Base-by-base conservation (phyloP, 1,139 yeast species). In the Debaryomycetaceae sp. region DNA sequence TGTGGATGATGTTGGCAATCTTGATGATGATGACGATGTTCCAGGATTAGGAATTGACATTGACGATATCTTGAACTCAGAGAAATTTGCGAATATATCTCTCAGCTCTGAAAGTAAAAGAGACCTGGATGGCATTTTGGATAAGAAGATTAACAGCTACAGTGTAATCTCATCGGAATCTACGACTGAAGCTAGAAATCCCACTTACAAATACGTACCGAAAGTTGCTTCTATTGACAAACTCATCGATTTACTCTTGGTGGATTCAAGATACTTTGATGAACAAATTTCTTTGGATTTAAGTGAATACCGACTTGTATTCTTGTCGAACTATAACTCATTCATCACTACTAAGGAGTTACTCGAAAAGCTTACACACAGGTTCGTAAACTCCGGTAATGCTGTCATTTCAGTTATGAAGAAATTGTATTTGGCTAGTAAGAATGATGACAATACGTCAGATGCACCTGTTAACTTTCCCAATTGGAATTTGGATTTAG, bases 361-460 rank as follows among this genome's bases (percentile, higher is more conserved):
- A 35, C 62, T 73, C 39, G 74, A 70, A 35, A 67, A 63, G 41
- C 59, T 73, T 41, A 72, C 75, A 1, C 70, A 69, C 43, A 53
- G 77, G 34, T 72, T 73, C 45, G 59, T 70, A 22, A 66, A 70
- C 45, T 69, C 75, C 3, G 76, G 77, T 16, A 72, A 72, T 53
- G 78, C 75, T 0, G 76, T 72, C 6, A 66, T 71, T 16, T 67
- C 75, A 4, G 68, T 72, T 2, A 70, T 71, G 76, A 70, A 68
- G 47, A 65, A 53, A 37, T 38, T 51, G 15, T 46, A 53, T 39
- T 42, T 48, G 29, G 41, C 45, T 11, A 51, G 46, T 31, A 43
- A 39, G 14, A 38, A 41, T 6, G 35, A 32, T 14, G 36, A 36
- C 17, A 11, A 22, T 22, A 8, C 11, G 11, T 22, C 26, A 8